Percentiles rank a stretch among this genome's conserved stretches.
phyloP scores from a whole-genome alignment of 805 yeast genomes.

The Scheffersomyces spartinae region DNA sequence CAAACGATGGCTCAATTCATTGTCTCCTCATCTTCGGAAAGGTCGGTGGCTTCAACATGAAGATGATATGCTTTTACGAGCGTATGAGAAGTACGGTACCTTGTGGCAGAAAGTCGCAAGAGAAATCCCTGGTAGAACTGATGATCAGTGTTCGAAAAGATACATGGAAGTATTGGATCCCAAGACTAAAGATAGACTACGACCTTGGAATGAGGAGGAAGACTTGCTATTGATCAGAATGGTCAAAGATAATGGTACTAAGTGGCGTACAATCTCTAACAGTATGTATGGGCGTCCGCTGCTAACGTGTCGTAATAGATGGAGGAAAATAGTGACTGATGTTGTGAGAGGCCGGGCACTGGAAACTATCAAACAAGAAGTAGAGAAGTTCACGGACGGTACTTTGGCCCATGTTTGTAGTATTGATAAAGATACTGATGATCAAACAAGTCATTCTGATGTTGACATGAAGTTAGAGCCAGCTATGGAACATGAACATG shows the following conservation, averaged over 20 bases:
- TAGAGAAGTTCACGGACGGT: too few relatives aligned
- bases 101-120: slow-evolving; percentile 78
- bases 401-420: too few relatives aligned
- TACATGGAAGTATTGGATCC: slow-evolving; percentile 86
- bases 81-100: slow-evolving; percentile 61
- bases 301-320: slow-evolving; percentile 81
- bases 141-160: slow-evolving; percentile 90
- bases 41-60: slow-evolving; percentile 85
- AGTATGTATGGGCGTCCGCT: slow-evolving; percentile 75
- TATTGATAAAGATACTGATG: too few relatives aligned
- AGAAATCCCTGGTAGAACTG: slow-evolving; percentile 75
- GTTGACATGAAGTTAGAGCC: too few relatives aligned
- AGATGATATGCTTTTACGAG: slow-evolving; percentile 52
- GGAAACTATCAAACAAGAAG: slow-evolving; percentile 43
- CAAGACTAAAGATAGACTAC: slow-evolving; percentile 57
- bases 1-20: slow-evolving; percentile 77
- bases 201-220: slow-evolving; percentile 73
- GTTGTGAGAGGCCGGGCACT: slow-evolving; percentile 59
- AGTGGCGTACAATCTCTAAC: slow-evolving; percentile 74
- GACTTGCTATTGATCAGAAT: slow-evolving; percentile 58
- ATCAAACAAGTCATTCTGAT: too few relatives aligned
- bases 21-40: slow-evolving; percentile 71
- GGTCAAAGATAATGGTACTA: slow-evolving; percentile 67
- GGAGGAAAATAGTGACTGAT: slow-evolving; percentile 77
- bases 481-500: not conserved